Conservation (phyloP, 768 basidiomycete genomes). For the Sarcodon sp. region DNA sequence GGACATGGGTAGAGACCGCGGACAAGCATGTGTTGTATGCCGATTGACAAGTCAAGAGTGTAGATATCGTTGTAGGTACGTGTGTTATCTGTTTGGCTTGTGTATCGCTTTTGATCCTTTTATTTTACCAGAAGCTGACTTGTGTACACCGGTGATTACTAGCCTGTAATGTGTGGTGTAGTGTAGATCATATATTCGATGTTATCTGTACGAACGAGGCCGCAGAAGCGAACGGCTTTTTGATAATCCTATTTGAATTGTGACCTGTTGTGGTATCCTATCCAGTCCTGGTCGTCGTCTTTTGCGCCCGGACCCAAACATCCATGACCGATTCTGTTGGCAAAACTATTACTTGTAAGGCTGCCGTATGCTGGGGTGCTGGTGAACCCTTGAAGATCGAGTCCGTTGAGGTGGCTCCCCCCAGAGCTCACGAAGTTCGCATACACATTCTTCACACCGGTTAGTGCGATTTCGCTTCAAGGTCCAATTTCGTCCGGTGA, state of each 20-base stretch:
- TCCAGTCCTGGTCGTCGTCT: slow-evolving; percentile 1
- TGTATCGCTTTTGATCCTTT: not conserved
- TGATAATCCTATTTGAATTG: not conserved
- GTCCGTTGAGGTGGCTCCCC: slow-evolving; percentile 89
- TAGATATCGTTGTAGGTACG: not conserved
- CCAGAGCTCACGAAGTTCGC: slow-evolving; percentile 81
- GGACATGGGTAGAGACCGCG: slow-evolving; percentile 63
- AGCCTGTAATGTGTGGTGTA: too few relatives aligned
- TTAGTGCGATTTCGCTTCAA: slow-evolving; percentile 10
- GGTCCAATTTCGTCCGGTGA: not conserved
- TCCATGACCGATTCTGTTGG: slow-evolving; percentile 68
- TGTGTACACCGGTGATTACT: too few relatives aligned
- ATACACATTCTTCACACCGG: slow-evolving; percentile 91
- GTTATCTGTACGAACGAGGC: not conserved
- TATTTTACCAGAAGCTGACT: not conserved
- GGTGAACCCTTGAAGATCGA: slow-evolving; percentile 79
- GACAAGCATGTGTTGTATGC: slow-evolving; percentile 81
- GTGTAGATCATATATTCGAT: not conserved
- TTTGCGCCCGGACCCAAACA: slow-evolving; percentile 11
- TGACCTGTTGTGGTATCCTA: not conserved
- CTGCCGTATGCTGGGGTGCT: slow-evolving; percentile 92
- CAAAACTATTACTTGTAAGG: slow-evolving; percentile 76
- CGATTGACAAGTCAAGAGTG: slow-evolving; percentile 27
- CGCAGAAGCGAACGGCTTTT: not conserved
- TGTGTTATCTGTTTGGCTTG: not conserved